A percentile compares a stretch with the other conserved stretches of the same genome.
phyloP scores from a whole-genome alignment of 441 rosid genomes.

The Capsella rubella region DNA sequence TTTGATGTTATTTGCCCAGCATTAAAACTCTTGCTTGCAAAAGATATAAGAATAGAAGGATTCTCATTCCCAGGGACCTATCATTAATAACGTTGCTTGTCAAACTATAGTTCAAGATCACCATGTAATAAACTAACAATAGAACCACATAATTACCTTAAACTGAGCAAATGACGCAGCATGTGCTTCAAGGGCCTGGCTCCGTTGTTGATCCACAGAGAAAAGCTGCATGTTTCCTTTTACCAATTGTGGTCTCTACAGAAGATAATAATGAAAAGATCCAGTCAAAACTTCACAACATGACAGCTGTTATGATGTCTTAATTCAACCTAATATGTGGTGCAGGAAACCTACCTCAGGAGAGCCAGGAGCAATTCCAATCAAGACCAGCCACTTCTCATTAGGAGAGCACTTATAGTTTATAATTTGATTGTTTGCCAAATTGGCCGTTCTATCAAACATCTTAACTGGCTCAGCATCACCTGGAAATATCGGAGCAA shows the following conservation, averaged over 20 bases:
- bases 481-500: conserved; percentile 55
- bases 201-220: conserved; percentile 98
- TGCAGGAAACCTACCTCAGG: conserved; percentile 72
- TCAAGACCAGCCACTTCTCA: conserved; percentile 99
- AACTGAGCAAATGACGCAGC: conserved; percentile 95
- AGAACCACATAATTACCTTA: conserved; percentile 57
- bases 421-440: conserved; percentile 93
- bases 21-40: conserved; percentile 85
- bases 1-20: conserved; percentile 96
- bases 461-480: conserved; percentile 97
- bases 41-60: conserved; percentile 89
- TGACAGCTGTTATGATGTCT: conserved; percentile 15
- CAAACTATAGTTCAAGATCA: conserved; percentile 31
- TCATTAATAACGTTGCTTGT: conserved; percentile 21
- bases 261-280: conserved; percentile 40
- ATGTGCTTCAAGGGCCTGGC: conserved; percentile 99
- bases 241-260: conserved; percentile 91
- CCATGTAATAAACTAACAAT: conserved; percentile 10
- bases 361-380: conserved; percentile 99
- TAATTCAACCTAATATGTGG: conserved; percentile 25
- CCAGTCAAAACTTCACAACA: conserved; percentile 19
- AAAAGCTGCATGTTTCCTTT: conserved; percentile 99
- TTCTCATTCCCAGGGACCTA: conserved; percentile 98
- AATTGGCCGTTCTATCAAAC: conserved; percentile 99
- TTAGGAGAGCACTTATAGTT: conserved; percentile 95